phyloP scores from a whole-genome alignment of 1,139 yeast genomes.

The Nakaseomyces delphensis region DNA sequence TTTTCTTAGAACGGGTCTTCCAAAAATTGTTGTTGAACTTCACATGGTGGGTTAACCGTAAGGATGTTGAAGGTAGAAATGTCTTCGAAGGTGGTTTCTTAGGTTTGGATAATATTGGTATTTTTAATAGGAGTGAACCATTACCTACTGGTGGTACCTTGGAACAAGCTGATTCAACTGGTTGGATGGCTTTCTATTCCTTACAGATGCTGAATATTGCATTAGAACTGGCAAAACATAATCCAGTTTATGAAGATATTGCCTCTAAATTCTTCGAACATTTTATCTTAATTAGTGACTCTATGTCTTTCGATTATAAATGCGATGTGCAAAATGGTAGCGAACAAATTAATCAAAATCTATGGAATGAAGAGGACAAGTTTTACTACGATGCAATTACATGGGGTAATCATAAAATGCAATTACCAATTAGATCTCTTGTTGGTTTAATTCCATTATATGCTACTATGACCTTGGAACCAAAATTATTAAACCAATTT shows the following conservation, averaged over 20 bases:
- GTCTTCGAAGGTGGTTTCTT: conserved; percentile 93
- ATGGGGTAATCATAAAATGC: conserved; percentile 61
- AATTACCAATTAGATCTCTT: conserved; percentile 78
- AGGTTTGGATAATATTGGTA: conserved; percentile 89
- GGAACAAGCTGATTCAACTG: conserved; percentile 95
- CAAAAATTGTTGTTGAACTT: conserved; percentile 83
- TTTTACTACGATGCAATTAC: conserved; percentile 89
- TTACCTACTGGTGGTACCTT: conserved; percentile 87
- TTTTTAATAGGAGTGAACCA: conserved; percentile 90
- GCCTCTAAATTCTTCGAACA: conserved; percentile 96
- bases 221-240: conserved; percentile 76
- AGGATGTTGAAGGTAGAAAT: conserved; percentile 81
- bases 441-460: conserved; percentile 91
- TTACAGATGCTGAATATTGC: conserved; percentile 92
- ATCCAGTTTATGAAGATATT: conserved; percentile 86
- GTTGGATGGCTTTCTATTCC: conserved; percentile 96
- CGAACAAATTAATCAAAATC: conserved; percentile 48
- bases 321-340: conserved; percentile 31
- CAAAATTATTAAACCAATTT: conserved; percentile 68
- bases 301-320: conserved; percentile 57
- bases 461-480: conserved; percentile 86
- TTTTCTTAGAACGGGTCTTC: conserved; percentile 82
- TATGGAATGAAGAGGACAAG: conserved; percentile 87
- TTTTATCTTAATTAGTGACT: conserved; percentile 86
- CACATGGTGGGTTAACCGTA: conserved; percentile 98